Evolutionary conservation across 2,329 filamentous ascomycete species (phyloP).

Genomic region (Aspergillus carbonarius): DNA sequence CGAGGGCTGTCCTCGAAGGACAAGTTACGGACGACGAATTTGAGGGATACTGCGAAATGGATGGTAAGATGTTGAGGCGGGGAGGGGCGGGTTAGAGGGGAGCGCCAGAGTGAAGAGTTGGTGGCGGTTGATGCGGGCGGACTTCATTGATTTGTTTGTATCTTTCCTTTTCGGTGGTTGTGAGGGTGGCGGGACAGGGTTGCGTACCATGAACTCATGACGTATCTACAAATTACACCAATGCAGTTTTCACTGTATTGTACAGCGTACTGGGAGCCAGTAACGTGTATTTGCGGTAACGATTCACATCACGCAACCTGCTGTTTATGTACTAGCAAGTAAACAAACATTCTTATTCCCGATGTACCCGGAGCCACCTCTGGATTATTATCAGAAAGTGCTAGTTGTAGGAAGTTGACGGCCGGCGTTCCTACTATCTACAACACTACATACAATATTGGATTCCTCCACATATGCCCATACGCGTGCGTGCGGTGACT

Average conservation of each 20-base stretch:
- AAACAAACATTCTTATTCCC: not conserved
- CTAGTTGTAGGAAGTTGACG: not conserved
- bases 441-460: not conserved
- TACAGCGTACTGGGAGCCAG: not conserved
- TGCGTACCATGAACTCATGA: not conserved
- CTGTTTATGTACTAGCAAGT: not conserved
- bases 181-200: not conserved
- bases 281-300: not conserved
- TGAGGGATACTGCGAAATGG: not conserved
- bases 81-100: conserved; percentile 14
- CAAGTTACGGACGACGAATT: not conserved
- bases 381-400: not conserved
- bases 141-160: conserved; percentile 29
- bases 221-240: not conserved
- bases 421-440: not conserved
- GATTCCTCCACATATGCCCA: not conserved
- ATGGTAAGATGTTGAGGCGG: not conserved
- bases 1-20: conserved; percentile 19
- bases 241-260: not conserved
- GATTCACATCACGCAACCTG: not conserved
- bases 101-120: conserved; percentile 11
- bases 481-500: not conserved
- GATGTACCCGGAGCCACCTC: not conserved
- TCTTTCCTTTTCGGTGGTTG: conserved; percentile 29
- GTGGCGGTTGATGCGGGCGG: conserved; percentile 7